Base-by-base conservation (phyloP, 495 filamentous ascomycete species). In the Achaetomiella virescens region DNA sequence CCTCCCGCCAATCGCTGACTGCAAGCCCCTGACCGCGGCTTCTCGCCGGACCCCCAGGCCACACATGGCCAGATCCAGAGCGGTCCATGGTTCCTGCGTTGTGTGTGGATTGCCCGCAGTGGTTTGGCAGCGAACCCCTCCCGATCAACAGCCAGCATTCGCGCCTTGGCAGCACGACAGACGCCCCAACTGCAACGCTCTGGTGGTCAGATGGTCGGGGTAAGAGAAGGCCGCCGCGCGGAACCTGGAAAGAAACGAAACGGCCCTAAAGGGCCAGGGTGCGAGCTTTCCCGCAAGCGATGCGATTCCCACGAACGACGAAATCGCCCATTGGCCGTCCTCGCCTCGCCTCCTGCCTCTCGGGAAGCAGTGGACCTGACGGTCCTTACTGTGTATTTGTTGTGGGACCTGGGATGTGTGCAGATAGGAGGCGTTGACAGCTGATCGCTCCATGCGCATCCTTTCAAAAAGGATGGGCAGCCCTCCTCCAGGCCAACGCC, bases 11-110 rank as follows among this genome's bases (percentile, higher is more conserved):
- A 56, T 56, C 43, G 4, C 14, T 31, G 52, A 1, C 38, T 43
- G 44, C 52, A 29, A 35, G 17, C 54, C 54, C 52, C 54, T 43
- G 53, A 40, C 36, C 45, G 36, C 37, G 2, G 43, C 37, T 48
- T 48, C 21, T 22, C 21, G 12, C 7, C 22, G n/a, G 25, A 25
- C 31, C 47, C 18, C 11, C 3, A 48, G 7, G 17, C 0, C 44
- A 35, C 48, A 12, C 36, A 29, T 25, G 48, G 22, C 48, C 48
- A 25, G 35, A 37, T 17, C 48, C 3, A 11, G 46, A 15, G 31
- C 11, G 17, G 24, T 25, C 40, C 37, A 24, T 18, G n/a, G 27
- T 42, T 43, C 49, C 27, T 33, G 38, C 49, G 31, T 44, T 53
- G 50, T 37, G 6, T 53, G 17, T 53, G 25, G 25, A 43, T 29